phyloP scores from a whole-genome alignment of 345 rosid genomes.

The Syzygium aromaticum region DNA sequence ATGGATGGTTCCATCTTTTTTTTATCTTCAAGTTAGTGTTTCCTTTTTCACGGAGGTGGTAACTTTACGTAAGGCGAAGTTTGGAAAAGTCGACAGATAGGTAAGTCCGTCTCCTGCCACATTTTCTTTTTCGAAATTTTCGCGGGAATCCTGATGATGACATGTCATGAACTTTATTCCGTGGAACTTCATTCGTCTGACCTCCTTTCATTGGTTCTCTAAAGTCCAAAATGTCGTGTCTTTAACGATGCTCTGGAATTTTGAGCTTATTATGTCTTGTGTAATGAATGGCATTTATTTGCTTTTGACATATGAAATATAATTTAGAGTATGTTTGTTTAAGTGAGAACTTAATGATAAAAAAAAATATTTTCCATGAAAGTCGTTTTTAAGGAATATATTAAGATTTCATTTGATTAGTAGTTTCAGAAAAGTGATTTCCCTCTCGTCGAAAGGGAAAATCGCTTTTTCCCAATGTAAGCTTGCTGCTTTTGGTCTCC shows the following conservation, averaged over 20 bases:
- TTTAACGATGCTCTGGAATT: not conserved
- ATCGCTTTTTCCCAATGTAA: fast-evolving
- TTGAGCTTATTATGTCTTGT: not conserved
- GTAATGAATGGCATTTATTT: not conserved
- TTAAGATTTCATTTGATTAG: not conserved
- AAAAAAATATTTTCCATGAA: not conserved
- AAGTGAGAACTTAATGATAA: too few species aligned
- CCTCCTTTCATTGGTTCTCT: not conserved
- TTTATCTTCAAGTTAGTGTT: too few species aligned
- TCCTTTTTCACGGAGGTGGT: not conserved
- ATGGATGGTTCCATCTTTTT: too few species aligned
- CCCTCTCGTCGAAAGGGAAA: not conserved
- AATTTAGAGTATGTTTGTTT: too few species aligned
- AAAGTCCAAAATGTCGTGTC: fast-evolving
- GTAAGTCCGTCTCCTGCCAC: not conserved
- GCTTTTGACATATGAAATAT: too few species aligned
- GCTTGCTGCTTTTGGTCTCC: fast-evolving
- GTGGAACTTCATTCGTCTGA: not conserved
- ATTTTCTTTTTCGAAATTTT: not conserved
- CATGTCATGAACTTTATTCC: not conserved
- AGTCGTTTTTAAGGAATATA: not conserved
- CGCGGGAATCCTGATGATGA: fast-evolving
- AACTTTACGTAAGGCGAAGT: not conserved
- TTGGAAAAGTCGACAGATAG: fast-evolving
- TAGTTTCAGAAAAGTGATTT: not conserved